These are phyloP conservation scores for Oleoguttula mirabilis DNA, from an alignment of 495 filamentous ascomycete genomes.

Conservation along the genomic window DNA sequence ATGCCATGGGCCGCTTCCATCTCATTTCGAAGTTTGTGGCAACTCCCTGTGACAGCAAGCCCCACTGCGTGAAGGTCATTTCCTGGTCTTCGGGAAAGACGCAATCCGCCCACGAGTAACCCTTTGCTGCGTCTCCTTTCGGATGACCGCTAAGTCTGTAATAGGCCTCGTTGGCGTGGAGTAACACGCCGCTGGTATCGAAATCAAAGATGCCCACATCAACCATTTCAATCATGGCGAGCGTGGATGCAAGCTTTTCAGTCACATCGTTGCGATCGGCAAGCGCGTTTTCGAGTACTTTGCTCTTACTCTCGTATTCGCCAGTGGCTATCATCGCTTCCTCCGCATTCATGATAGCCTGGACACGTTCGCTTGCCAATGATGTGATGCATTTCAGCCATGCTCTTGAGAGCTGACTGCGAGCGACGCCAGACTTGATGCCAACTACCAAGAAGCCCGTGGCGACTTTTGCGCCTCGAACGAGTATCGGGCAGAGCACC, in stretches of 20 bases:
- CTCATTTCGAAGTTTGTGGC: background rate
- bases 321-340: too few relatives aligned
- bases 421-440: too few relatives aligned
- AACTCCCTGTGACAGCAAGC: background rate
- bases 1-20: background rate
- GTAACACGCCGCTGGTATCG: background rate
- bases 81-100: background rate
- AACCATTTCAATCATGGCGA: background rate
- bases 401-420: too few relatives aligned
- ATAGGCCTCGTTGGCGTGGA: background rate
- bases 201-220: background rate
- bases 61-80: background rate
- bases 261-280: background rate
- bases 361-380: too few relatives aligned
- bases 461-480: too few relatives aligned
- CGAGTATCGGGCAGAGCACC: too few relatives aligned
- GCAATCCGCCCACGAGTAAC: background rate
- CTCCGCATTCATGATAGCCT: too few relatives aligned
- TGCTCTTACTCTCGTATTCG: too few relatives aligned
- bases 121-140: background rate
- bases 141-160: conserved; percentile 1
- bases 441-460: too few relatives aligned
- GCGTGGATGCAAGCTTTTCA: background rate
- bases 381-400: too few relatives aligned
- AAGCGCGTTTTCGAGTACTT: background rate